A percentile compares a stretch with the other conserved stretches of the same genome.
Conservation (phyloP, 257 asterid species). For the Paraleonurus japonicus region DNA sequence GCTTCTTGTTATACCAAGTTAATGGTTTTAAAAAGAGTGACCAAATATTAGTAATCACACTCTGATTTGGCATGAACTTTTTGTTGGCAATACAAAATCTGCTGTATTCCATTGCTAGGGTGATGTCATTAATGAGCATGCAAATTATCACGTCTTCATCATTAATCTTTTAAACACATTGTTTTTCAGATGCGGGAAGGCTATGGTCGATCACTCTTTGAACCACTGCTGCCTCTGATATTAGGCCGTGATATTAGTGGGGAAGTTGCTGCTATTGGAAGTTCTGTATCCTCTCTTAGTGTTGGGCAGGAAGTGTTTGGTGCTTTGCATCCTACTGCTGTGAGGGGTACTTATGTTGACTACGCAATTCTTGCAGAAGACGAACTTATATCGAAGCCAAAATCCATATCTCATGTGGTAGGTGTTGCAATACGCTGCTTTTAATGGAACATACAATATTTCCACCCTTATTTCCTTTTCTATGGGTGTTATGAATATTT, state of each 20-base stretch:
- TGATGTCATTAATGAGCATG: neutral
- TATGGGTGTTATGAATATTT: slow-evolving; percentile 5
- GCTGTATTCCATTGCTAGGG: neutral
- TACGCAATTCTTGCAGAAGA: slow-evolving; percentile 87
- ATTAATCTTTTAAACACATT: slow-evolving; percentile 4
- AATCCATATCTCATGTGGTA: slow-evolving; percentile 82
- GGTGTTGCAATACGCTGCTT: slow-evolving; percentile 27
- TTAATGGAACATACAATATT: neutral
- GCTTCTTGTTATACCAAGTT: neutral
- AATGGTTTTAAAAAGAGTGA: neutral
- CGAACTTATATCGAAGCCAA: slow-evolving; percentile 75
- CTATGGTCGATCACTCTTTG: slow-evolving; percentile 91
- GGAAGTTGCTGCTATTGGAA: slow-evolving; percentile 85
- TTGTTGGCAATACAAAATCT: neutral
- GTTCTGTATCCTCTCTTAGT: slow-evolving; percentile 56
- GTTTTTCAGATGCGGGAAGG: slow-evolving; percentile 82
- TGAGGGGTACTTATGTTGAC: slow-evolving; percentile 95
- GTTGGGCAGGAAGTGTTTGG: slow-evolving; percentile 97
- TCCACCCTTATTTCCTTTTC: neutral
- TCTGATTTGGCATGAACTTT: neutral
- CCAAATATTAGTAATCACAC: neutral
- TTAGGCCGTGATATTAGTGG: slow-evolving; percentile 98
- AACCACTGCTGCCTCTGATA: slow-evolving; percentile 80
- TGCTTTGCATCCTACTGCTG: slow-evolving; percentile 96
- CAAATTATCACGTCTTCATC: neutral